Evolutionary conservation across 106 monocot species (phyloP).

Genomic region (Hemerocallis citrina): DNA sequence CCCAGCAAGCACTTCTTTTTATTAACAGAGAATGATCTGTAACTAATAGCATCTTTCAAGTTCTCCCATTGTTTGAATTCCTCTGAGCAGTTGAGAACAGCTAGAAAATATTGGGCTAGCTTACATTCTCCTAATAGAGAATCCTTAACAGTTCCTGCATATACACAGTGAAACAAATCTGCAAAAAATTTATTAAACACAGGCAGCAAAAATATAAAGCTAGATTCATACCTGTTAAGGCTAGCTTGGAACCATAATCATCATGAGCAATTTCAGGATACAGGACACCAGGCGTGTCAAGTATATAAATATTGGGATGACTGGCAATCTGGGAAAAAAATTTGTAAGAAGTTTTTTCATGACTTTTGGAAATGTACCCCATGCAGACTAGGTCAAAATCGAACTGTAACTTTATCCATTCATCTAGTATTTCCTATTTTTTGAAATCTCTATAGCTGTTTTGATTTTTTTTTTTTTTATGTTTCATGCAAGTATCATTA

Average conservation of each 20-base stretch:
- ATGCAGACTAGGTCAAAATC: too few species aligned
- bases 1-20: background rate
- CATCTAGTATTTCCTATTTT: background rate
- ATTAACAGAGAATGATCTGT: background rate
- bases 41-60: conserved; percentile 11
- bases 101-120: conserved; percentile 54
- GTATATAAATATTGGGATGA: conserved; percentile 82
- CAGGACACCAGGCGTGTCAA: conserved; percentile 79
- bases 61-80: conserved; percentile 56
- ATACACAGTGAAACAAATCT: background rate
- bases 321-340: conserved; percentile 63
- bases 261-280: conserved; percentile 34
- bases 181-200: background rate
- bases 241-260: conserved; percentile 52
- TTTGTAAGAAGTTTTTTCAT: background rate
- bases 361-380: background rate
- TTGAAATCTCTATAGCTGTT: background rate
- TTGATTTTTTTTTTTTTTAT: too few species aligned
- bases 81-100: conserved; percentile 40
- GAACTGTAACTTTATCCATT: too few species aligned
- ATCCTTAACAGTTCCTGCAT: conserved; percentile 59
- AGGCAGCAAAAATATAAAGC: background rate
- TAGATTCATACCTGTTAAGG: conserved; percentile 53
- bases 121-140: conserved; percentile 27
- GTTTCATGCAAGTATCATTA: too few species aligned